These are phyloP conservation scores for Bryoerythrophyllum caledonicum DNA, from an alignment of 225 moss, liverwort and hornwort genomes.

Conservation along the genomic window DNA sequence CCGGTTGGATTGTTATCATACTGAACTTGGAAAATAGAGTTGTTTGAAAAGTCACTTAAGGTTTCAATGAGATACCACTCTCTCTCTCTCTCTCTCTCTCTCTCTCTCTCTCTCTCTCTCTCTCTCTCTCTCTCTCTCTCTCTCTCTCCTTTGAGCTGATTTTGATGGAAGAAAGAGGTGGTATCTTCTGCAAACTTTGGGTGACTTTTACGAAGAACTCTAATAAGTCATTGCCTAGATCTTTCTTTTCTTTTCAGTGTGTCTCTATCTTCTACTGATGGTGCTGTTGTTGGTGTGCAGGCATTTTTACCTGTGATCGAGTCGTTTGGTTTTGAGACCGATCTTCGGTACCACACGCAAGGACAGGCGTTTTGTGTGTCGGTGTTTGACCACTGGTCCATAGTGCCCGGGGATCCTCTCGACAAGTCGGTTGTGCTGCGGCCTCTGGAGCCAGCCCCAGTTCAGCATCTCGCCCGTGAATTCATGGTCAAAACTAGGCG, in stretches of 20 bases:
- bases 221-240: too few species aligned
- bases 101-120: too few species aligned
- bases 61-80: too few species aligned
- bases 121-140: too few species aligned
- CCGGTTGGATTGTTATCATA: background rate
- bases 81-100: too few species aligned
- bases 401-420: conserved; percentile 93
- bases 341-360: conserved; percentile 96
- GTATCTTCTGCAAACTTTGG: too few species aligned
- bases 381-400: conserved; percentile 98
- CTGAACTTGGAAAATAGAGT: background rate
- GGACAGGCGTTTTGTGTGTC: conserved; percentile 94
- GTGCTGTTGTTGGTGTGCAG: conserved; percentile 1
- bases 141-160: too few species aligned
- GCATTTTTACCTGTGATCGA: conserved; percentile 97
- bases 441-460: conserved; percentile 94
- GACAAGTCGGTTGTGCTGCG: conserved; percentile 93
- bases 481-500: conserved; percentile 98
- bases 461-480: conserved; percentile 93
- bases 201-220: too few species aligned
- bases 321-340: conserved; percentile 97
- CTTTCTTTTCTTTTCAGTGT: too few species aligned
- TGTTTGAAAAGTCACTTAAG: too few species aligned
- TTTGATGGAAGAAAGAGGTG: too few species aligned
- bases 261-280: too few species aligned